Base-by-base conservation (phyloP, 1,284 basidiomycete species). In the Ustilago shanxiensis region DNA sequence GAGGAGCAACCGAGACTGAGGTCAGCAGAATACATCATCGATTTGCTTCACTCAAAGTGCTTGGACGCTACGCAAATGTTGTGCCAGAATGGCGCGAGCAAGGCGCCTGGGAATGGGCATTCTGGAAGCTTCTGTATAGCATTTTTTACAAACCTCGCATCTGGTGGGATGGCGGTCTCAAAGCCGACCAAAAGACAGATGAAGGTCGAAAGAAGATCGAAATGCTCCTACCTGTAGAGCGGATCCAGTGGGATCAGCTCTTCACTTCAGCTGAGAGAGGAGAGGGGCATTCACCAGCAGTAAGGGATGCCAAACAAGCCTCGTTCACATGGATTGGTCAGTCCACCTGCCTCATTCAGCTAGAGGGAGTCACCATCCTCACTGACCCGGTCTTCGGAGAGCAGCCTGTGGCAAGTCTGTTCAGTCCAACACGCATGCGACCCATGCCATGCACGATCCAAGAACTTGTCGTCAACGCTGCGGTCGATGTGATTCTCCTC, bases 81-180 rank as follows among this genome's bases (percentile, higher is more conserved):
- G 87, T 88, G 54, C 84, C 85, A 11, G 88, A 89, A 68, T 89
- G 88, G 88, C 81, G 88, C 64, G 88, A 89, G 70, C 88, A 88
- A 74, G 88, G 88, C n/a, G 85, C 86, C 24, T 86, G 79, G 79
- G 79, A 81, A 58, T 84, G 79, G 79, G 52, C 72, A 16, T 69
- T 65, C 24, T 82, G 79, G 77, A 81, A 82, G 58, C 45, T 68
- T 5, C 53, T 79, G 41, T 74, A 80, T 53, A 65, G 62, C 41
- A 35, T 69, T n/a, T 66, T 83, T 24, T 77, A 67, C 64, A 67
- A 67, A 50, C 73, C 69, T 13, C 63, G 79, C 50, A 72, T 86
- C 22, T 80, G 72, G 71, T 82, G 78, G 75, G 77, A 85, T 62
- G 82, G 80, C 26, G 79, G 85, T 9, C 85, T 85, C 55, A 80